Evolutionary conservation across 2,329 filamentous ascomycete genomes (phyloP), one percentile per base, ranked within the genome.

Genomic region (Fusarium buharicum): DNA sequence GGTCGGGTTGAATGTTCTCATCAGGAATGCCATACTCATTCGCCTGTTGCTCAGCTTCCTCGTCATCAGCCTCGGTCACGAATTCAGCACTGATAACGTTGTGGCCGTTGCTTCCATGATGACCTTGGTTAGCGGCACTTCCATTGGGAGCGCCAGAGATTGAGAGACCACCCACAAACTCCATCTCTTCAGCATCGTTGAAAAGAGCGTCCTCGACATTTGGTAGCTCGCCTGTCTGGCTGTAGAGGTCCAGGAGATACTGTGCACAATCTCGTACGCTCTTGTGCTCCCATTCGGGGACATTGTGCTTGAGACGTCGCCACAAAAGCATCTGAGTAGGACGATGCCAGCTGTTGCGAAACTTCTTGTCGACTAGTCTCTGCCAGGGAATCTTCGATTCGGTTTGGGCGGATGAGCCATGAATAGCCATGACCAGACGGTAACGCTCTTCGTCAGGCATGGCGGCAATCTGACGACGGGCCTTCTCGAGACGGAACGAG

Each of bases 301-400:
- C 72, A 1, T 57, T 70, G 39, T 73, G 70, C 55, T 73, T 76
- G 40, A 79, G 59, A 4, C 78, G 75, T 44, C 70, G 70, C 78
- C 78, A 80, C 5, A 78, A 62, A 4, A 80, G 69, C 52, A 74
- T 71, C 30, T 76, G 77, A 1, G 74, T 76, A 11, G 66, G 57
- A 5, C 75, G 74, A 40, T 74, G 74, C 73, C 77, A 81, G 28
- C 70, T 74, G n/a, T 66, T 68, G 36, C 78, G 75, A 49, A 78
- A 79, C 6, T 70, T 61, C 34, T 77, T 75, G 50, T 81, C 74
- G 6, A 78, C 75, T 22, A 86, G 69, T 20, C 70, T 74, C 31
- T 70, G 64, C 84, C 84, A 87, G 0, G 78, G 78, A 36, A 86
- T 84, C 41, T 80, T 80, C 9, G 69, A 63, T 47, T 86, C 83